A percentile compares a stretch with the other conserved stretches of the same genome.
phyloP scores from a whole-genome alignment of 192 early-diverging fungal species.

The Spizellomyces sp. region DNA sequence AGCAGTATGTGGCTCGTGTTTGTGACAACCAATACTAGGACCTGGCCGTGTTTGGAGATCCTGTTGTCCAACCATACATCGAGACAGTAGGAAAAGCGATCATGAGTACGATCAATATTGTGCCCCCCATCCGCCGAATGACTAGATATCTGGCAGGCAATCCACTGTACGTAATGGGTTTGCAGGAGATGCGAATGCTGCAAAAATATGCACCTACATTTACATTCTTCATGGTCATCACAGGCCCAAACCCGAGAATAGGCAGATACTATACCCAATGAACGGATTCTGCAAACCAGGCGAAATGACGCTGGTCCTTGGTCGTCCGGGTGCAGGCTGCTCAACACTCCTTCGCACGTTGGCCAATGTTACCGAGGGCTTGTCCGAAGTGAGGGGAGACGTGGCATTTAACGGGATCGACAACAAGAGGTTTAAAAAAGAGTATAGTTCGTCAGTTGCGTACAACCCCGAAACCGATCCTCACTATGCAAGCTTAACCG shows the following conservation, averaged over 20 bases:
- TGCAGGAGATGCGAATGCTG: constrained; percentile 13
- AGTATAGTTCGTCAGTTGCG: constrained; percentile 73
- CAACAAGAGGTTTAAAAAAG: constrained; percentile 54
- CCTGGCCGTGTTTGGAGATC: constrained; percentile 15
- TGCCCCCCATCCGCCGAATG: constrained; percentile 3
- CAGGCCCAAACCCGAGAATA: not conserved
- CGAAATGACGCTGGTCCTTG: constrained; percentile 72
- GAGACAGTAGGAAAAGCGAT: constrained; percentile 15
- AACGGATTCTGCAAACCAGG: constrained; percentile 73
- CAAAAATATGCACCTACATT: no score
- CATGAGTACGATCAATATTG: constrained; percentile 5
- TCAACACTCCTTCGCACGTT: constrained; percentile 67
- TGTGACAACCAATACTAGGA: no score
- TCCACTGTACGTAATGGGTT: no score
- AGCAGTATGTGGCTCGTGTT: not conserved
- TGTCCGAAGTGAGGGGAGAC: constrained; percentile 51
- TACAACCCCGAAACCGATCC: constrained; percentile 83
- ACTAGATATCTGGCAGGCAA: constrained; percentile 2
- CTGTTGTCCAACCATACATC: constrained; percentile 7
- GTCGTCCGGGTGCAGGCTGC: constrained; percentile 72
- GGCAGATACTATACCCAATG: constrained; percentile 57
- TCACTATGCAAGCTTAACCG: constrained; percentile 79
- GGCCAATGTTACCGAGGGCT: constrained; percentile 58
- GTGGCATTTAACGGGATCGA: constrained; percentile 72
- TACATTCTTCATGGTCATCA: no score